Base-by-base conservation (phyloP, 2,329 filamentous ascomycete genomes). In the Fusarium piperis region DNA sequence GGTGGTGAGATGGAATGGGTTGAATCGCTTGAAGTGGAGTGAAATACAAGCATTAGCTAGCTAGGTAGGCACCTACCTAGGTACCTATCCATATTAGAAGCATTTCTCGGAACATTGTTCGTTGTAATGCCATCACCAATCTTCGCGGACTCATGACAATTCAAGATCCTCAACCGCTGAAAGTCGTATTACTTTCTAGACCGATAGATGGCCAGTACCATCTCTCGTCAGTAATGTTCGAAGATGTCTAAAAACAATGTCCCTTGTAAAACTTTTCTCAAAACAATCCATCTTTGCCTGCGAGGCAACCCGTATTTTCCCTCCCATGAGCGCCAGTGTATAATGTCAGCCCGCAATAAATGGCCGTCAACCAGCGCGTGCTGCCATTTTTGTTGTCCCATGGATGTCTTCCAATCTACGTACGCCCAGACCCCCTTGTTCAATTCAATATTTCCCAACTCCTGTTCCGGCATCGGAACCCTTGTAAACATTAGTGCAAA, bases 381-480 rank as follows among this genome's bases (percentile, higher is more conserved):
- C 67, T 75, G 65, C 52, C 46, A 63, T 64, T 57, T 69, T 63
- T 62, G 23, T 64, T 60, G 52, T 66, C 26, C 64, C 59, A 44
- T 51, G 26, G 46, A 51, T 64, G 36, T 61, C 51, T 55, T 44
- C 36, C 64, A 67, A 65, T 77, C 71, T 75, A 77, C 71, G 35
- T 71, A 55, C 67, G 64, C 74, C 71, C 59, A 55, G 66, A 60
- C 56, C 59, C 23, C 67, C 63, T 63, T 59, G 35, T 67, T 18
- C 60, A 72, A 74, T 48, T 59, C 60, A 56, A 72, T 60, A 51
- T 71, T 64, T 48, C 64, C 72, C 61, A 70, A 77, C 73, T 77
- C 74, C 74, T 69, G 46, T 67, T 62, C 68, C 72, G 18, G 23
- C 33, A 38, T 51, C 16, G 33, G 61, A 61, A 65, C 52, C 46